Evolutionary conservation across 73 alveolate species (phyloP), one percentile per base, ranked within the genome.

Genomic region (Paramecium tetraurelia): DNA sequence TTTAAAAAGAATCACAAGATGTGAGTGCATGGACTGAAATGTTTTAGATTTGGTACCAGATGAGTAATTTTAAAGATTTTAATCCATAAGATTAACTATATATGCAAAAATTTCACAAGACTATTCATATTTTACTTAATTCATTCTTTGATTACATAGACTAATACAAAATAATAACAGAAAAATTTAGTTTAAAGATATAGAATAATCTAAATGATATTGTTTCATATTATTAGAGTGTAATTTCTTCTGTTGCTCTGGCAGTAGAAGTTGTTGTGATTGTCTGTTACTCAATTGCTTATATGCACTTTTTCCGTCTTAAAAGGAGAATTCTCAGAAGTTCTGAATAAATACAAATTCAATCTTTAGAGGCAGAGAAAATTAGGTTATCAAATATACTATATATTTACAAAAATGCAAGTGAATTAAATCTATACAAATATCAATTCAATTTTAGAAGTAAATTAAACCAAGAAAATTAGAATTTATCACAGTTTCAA

Each of bases 11-110:
- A 53, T 53, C 69, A 53, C 21, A 53, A 53, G 12, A 63, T 11
- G 84, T 63, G 9, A 63, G 46, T 63, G 46, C 84, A 12, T 63
- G 84, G 84, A 63, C 84, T 12, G 84, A 63, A 63, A 63, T 63
- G 9, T 63, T 63, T 63, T 33, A 63, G 21, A 20, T 63, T 31
- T 27, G 46, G 46, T 31, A 31, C 10, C 5, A 31, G 6, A 27
- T 63, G 41, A 16, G 46, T 12, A 33, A 12, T 3, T 63, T 63
- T 27, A 63, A 63, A 63, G 27, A 63, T 31, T 63, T 63, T 27
- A 20, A 63, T 63, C 46, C 84, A 11, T 27, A 22, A 63, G 48
- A 63, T 27, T 9, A 63, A 29, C 3, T 1, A 10, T 63, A 27
- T 63, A 31, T 63, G 46, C 14, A 63, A 63, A 63, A 27, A 27